Conservation (phyloP, 768 basidiomycete genomes). For the Psilocybe sp. region DNA sequence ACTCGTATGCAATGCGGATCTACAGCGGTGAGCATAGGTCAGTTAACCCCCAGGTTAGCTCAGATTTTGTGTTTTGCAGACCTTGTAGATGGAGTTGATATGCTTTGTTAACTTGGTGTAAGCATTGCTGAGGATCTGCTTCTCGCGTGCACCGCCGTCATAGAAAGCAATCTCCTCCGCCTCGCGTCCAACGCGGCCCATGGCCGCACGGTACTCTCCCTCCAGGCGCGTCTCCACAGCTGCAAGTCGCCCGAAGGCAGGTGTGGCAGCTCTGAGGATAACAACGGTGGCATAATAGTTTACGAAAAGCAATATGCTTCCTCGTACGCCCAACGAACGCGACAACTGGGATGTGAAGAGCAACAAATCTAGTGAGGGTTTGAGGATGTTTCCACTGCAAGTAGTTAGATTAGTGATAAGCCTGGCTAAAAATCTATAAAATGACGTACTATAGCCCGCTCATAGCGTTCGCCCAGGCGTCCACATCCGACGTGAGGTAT, state of each 20-base stretch:
- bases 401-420: background rate
- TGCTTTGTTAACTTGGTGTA: conserved; percentile 84
- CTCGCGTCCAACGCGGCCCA: conserved; percentile 83
- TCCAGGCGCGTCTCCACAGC: conserved; percentile 84
- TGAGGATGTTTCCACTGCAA: conserved; percentile 84
- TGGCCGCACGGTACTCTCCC: conserved; percentile 88
- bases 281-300: conserved; percentile 88
- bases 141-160: conserved; percentile 81
- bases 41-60: too few species aligned
- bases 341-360: conserved; percentile 93
- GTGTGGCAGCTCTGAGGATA: conserved; percentile 82
- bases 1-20: conserved; percentile 90
- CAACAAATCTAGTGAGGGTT: conserved; percentile 85
- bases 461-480: conserved; percentile 83
- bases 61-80: too few species aligned
- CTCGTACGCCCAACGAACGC: conserved; percentile 81
- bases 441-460: conserved; percentile 79
- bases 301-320: conserved; percentile 72
- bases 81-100: conserved; percentile 90
- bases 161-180: conserved; percentile 98
- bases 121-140: conserved; percentile 73
- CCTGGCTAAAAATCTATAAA: background rate
- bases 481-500: conserved; percentile 91
- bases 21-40: too few species aligned
- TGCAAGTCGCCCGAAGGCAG: conserved; percentile 88